Conservation (phyloP, 2,329 filamentous ascomycete species). For the Ramularia collo-cygni region DNA sequence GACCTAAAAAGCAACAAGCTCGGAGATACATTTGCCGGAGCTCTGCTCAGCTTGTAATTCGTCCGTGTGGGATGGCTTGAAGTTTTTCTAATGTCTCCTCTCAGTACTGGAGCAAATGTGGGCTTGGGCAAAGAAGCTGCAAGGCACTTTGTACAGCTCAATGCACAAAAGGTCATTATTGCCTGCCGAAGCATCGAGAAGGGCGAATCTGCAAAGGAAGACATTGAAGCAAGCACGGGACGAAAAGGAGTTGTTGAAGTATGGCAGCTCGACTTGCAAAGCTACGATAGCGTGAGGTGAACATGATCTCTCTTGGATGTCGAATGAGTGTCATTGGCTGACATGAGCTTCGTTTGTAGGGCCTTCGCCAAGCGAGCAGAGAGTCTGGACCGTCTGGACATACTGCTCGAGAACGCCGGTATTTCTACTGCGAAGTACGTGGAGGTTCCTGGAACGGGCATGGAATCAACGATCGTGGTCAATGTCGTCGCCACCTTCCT, state of each 20-base stretch:
- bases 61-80: too few relatives aligned
- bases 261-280: conserved; percentile 40
- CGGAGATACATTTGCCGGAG: conserved; percentile 28
- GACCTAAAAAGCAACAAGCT: conserved; percentile 20
- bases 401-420: conserved; percentile 36
- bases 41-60: too few relatives aligned
- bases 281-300: conserved; percentile 32
- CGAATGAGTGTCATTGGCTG: too few relatives aligned
- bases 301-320: too few relatives aligned
- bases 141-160: conserved; percentile 36
- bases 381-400: conserved; percentile 30
- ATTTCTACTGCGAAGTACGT: conserved; percentile 32
- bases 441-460: conserved; percentile 30
- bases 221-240: conserved; percentile 33
- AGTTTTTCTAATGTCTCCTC: too few relatives aligned
- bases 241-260: conserved; percentile 35
- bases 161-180: conserved; percentile 39
- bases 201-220: conserved; percentile 38
- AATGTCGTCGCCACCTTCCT: conserved; percentile 51
- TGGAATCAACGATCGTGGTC: conserved; percentile 45
- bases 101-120: conserved; percentile 44
- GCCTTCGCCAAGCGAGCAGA: conserved; percentile 30
- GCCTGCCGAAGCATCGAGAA: conserved; percentile 39
- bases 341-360: conserved; percentile 1
- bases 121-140: conserved; percentile 44